Evolutionary conservation across 2,329 filamentous ascomycete genomes (phyloP).

Genomic region (Exophiala viscosa): DNA sequence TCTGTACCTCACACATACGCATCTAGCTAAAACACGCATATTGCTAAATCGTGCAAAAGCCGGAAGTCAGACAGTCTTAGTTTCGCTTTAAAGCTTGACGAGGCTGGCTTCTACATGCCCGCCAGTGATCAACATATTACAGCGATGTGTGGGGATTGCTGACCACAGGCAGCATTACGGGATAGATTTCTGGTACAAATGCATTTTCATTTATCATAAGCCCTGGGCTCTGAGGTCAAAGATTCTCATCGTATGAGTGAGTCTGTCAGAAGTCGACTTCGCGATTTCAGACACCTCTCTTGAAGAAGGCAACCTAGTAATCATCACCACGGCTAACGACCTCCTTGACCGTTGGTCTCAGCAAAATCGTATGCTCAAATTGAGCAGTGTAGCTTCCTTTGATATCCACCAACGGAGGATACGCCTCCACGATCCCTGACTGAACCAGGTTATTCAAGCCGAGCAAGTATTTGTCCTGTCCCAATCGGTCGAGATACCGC

Average conservation of each 20-base stretch:
- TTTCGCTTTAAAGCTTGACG: too few relatives aligned
- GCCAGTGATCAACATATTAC: too few relatives aligned
- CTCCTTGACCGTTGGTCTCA: slow-evolving; percentile 78
- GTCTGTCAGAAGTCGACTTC: not conserved
- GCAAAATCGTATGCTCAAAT: slow-evolving; percentile 81
- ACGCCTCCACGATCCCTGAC: slow-evolving; percentile 80
- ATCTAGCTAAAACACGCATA: too few relatives aligned
- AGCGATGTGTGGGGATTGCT: too few relatives aligned
- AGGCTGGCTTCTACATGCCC: too few relatives aligned
- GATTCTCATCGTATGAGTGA: not conserved
- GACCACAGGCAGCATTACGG: too few relatives aligned
- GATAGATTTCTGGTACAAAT: too few relatives aligned
- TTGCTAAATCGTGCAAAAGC: too few relatives aligned
- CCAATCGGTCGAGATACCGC: slow-evolving; percentile 85
- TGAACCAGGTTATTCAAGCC: slow-evolving; percentile 84
- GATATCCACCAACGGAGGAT: slow-evolving; percentile 83
- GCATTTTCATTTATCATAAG: not conserved
- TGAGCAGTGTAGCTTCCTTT: slow-evolving; percentile 95
- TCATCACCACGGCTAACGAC: slow-evolving; percentile 82
- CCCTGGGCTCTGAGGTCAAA: not conserved
- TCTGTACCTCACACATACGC: too few relatives aligned
- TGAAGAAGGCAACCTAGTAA: slow-evolving; percentile 54
- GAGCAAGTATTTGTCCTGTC: slow-evolving; percentile 88
- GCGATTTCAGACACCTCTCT: not conserved
- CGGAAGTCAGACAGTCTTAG: too few relatives aligned